phyloP scores from a whole-genome alignment of 345 rosid species.

The Xanthoceras sorbifolium region DNA sequence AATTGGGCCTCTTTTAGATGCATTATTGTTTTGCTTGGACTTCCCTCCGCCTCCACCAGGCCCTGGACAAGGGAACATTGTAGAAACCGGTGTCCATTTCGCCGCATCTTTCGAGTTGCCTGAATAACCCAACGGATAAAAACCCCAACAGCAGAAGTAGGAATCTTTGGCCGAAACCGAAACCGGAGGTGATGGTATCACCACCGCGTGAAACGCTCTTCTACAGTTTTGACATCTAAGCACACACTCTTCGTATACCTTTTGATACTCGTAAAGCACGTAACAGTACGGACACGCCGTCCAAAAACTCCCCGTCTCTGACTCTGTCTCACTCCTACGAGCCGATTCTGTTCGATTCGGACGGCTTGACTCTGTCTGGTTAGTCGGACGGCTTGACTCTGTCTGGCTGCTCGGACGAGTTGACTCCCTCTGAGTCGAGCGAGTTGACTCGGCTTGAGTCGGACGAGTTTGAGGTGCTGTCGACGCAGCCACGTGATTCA shows the following conservation, averaged over 20 bases:
- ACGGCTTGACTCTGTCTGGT: slow-evolving; percentile 27
- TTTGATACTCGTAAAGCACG: slow-evolving; percentile 73
- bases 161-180: slow-evolving; percentile 53
- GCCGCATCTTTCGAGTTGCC: slow-evolving; percentile 35
- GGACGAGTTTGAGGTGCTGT: slow-evolving; percentile 13
- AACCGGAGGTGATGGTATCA: slow-evolving; percentile 61
- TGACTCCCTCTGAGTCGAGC: slow-evolving; percentile 7
- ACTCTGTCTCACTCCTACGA: slow-evolving; percentile 27
- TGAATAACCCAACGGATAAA: slow-evolving; percentile 66
- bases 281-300: slow-evolving; percentile 93
- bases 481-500: slow-evolving; percentile 29
- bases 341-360: slow-evolving; percentile 21
- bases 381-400: background rate
- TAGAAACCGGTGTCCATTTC: slow-evolving; percentile 78
- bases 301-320: slow-evolving; percentile 67
- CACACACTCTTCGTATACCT: slow-evolving; percentile 72
- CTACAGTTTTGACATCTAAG: slow-evolving; percentile 76
- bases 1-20: slow-evolving; percentile 31
- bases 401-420: slow-evolving; percentile 4
- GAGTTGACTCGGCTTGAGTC: slow-evolving; percentile 28
- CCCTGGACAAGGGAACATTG: slow-evolving; percentile 54
- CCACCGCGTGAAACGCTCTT: slow-evolving; percentile 80
- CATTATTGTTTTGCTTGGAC: background rate
- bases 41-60: slow-evolving; percentile 20
- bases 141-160: slow-evolving; percentile 76